phyloP scores from a whole-genome alignment of 2,329 filamentous ascomycete species.

The Hymenotorrendiella dingleyae region DNA sequence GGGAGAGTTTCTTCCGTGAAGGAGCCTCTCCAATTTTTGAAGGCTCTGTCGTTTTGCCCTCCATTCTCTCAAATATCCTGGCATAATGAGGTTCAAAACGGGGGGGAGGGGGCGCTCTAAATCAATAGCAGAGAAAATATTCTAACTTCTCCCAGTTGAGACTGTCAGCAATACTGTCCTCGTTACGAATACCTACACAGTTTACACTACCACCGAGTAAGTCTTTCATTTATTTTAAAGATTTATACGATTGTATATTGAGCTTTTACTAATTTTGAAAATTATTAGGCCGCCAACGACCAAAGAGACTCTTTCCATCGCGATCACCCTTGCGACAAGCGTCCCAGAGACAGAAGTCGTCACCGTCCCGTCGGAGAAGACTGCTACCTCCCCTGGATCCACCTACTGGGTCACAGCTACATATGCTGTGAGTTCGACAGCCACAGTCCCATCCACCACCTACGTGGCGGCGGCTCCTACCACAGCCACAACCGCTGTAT shows the following conservation, averaged over 20 bases:
- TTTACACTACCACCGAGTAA: constrained; percentile 20
- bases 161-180: constrained; percentile 39
- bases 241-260: too few species aligned
- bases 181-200: constrained; percentile 32
- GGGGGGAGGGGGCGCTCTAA: too few species aligned
- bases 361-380: constrained; percentile 22
- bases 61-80: too few species aligned
- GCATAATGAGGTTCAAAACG: too few species aligned
- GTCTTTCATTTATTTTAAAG: too few species aligned
- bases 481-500: neutral
- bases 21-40: too few species aligned
- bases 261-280: too few species aligned
- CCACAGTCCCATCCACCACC: neutral
- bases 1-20: too few species aligned
- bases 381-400: constrained; percentile 12
- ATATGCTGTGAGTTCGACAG: constrained; percentile 3
- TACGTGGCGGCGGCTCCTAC: neutral
- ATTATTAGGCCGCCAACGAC: constrained; percentile 24
- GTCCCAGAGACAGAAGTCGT: constrained; percentile 17
- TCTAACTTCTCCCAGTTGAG: constrained; percentile 27
- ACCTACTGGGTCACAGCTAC: constrained; percentile 9
- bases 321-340: constrained; percentile 21
- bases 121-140: neutral
- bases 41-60: too few species aligned
- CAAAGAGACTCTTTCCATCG: constrained; percentile 18